Evolutionary conservation across 2,329 filamentous ascomycete species (phyloP).

Genomic region (Sarocladium oryzae): DNA sequence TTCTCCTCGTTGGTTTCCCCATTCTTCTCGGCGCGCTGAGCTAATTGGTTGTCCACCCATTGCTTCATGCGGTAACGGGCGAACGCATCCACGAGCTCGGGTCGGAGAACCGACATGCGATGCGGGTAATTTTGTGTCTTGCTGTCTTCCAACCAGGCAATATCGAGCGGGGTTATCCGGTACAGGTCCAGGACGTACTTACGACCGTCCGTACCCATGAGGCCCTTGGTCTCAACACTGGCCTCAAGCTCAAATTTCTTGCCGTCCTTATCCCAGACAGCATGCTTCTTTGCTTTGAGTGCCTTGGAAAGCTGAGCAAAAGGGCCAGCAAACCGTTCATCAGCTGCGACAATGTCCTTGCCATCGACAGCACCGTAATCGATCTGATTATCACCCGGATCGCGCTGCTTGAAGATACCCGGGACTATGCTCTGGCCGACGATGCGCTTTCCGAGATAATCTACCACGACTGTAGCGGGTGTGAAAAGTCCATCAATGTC

Average conservation of each 20-base stretch:
- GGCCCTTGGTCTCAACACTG: constrained; percentile 94
- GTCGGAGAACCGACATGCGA: constrained; percentile 87
- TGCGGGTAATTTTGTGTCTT: constrained; percentile 69
- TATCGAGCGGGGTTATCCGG: constrained; percentile 85
- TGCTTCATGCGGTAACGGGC: constrained; percentile 81
- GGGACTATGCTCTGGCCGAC: constrained; percentile 98
- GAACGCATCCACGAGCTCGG: constrained; percentile 83
- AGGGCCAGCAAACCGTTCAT: constrained; percentile 74
- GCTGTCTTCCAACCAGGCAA: constrained; percentile 80
- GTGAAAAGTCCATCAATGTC: constrained; percentile 94
- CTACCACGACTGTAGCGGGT: constrained; percentile 90
- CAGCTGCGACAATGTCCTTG: constrained; percentile 87
- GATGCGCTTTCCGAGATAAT: constrained; percentile 94
- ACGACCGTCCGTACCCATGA: constrained; percentile 92
- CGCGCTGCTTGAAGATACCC: constrained; percentile 97
- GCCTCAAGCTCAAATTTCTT: constrained; percentile 87
- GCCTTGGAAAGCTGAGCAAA: constrained; percentile 90
- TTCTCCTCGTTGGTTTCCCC: constrained; percentile 15
- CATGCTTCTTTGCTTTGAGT: constrained; percentile 85
- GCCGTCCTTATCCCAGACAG: constrained; percentile 96
- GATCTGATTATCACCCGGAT: constrained; percentile 96
- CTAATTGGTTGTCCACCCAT: constrained; percentile 76
- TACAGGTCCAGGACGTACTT: constrained; percentile 98
- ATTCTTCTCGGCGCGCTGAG: constrained; percentile 30
- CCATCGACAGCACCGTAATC: constrained; percentile 98